phyloP scores from a whole-genome alignment of 2,329 filamentous ascomycete genomes.

The Aotearoamyces nothofagi region DNA sequence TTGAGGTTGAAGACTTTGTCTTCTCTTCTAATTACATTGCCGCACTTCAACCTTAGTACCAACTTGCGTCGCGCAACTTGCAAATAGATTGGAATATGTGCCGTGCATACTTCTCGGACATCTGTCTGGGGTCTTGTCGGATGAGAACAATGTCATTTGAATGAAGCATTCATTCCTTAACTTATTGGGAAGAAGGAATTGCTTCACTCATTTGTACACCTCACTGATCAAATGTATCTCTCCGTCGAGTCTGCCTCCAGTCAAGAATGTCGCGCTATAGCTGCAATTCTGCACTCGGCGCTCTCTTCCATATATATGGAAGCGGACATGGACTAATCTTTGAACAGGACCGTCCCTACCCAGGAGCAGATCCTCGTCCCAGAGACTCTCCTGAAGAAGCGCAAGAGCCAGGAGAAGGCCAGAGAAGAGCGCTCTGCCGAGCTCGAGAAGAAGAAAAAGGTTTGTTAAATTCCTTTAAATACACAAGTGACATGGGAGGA shows the following conservation, averaged over 20 bases:
- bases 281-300: conserved; percentile 90
- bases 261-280: conserved; percentile 82
- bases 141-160: conserved; percentile 38
- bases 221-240: conserved; percentile 69
- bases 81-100: conserved; percentile 12
- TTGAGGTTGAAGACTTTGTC: conserved; percentile 58
- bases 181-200: conserved; percentile 12
- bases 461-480: conserved; percentile 23
- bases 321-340: conserved; percentile 67
- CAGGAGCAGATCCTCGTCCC: conserved; percentile 93
- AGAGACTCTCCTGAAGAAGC: conserved; percentile 99
- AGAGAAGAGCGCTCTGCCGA: conserved; percentile 75
- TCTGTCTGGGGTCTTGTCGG: conserved; percentile 57
- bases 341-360: conserved; percentile 77
- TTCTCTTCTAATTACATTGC: conserved; percentile 71
- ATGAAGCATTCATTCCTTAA: conserved; percentile 4
- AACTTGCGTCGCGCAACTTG: conserved; percentile 6
- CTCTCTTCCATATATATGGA: conserved; percentile 48
- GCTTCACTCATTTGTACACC: conserved; percentile 18
- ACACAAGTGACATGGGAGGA: conserved; percentile 23
- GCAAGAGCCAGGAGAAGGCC: conserved; percentile 99
- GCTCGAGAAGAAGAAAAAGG: conserved; percentile 78
- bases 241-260: conserved; percentile 73
- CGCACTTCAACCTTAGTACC: conserved; percentile 25
- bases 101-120: conserved; percentile 30